Percentiles rank a stretch among this genome's conserved stretches.
Evolutionary conservation across 176 grass and related monocot species (phyloP).

Genomic region (Hyparrhenia diplandra): DNA sequence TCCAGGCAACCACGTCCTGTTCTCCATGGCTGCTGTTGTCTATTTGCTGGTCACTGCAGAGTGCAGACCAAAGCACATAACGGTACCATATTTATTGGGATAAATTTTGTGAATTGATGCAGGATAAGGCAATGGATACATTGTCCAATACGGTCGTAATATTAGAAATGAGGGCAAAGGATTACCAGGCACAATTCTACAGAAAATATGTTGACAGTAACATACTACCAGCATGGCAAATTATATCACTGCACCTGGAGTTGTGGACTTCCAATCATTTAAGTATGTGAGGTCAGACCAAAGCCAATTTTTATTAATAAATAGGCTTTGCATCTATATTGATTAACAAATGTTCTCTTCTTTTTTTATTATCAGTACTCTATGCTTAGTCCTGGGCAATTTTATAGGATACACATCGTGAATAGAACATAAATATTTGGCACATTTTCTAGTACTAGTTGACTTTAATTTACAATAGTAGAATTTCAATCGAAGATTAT

Average conservation of each 20-base stretch:
- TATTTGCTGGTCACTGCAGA: background rate
- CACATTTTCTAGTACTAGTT: background rate
- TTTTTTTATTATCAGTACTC: background rate
- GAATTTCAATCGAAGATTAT: background rate
- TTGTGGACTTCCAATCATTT: background rate
- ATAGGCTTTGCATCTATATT: background rate
- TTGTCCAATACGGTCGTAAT: background rate
- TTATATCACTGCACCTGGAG: background rate
- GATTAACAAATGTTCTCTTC: background rate
- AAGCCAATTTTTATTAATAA: background rate
- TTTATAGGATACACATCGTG: background rate
- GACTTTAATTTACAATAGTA: background rate
- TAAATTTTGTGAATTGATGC: background rate
- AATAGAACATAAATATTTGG: background rate
- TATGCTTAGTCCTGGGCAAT: background rate
- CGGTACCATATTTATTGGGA: background rate
- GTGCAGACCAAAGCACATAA: background rate
- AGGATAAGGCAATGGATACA: background rate
- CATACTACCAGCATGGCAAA: background rate
- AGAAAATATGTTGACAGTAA: background rate
- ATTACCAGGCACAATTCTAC: background rate
- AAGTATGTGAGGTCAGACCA: background rate
- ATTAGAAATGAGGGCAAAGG: background rate
- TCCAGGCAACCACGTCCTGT: constrained; percentile 8
- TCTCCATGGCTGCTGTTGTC: background rate